These are phyloP conservation scores for Cyclotella cryptica DNA, from an alignment of 108 stramenopile genomes.

Conservation along the genomic window DNA sequence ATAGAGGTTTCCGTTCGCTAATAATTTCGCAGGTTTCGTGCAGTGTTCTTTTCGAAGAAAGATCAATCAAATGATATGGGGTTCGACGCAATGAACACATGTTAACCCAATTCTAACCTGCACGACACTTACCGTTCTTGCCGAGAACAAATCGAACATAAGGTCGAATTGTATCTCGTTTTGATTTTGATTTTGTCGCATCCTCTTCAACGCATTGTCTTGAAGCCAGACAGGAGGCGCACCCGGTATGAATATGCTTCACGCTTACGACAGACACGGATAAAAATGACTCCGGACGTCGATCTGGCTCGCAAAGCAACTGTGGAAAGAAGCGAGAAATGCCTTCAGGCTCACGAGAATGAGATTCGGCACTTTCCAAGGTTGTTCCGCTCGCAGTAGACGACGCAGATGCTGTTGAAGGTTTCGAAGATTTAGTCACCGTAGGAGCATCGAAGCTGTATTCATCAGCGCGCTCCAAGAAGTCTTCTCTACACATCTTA, in stretches of 20 bases:
- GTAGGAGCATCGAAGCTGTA: not conserved
- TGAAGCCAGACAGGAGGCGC: slow-evolving; percentile 20
- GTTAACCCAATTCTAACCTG: no score
- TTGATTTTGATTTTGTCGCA: slow-evolving; percentile 9
- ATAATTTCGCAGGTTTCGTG: slow-evolving; percentile 31
- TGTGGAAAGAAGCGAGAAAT: slow-evolving; percentile 12
- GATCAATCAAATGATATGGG: not conserved
- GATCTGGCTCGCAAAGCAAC: slow-evolving; percentile 25
- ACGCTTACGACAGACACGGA: slow-evolving; percentile 46
- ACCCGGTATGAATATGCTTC: slow-evolving; percentile 32
- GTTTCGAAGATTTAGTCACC: slow-evolving; percentile 2
- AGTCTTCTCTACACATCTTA: slow-evolving; percentile 52
- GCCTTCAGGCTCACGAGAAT: not conserved
- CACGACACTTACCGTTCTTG: slow-evolving; percentile 19
- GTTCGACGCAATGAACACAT: no score
- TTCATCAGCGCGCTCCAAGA: slow-evolving; percentile 33
- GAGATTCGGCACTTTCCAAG: not conserved
- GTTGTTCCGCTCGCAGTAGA: slow-evolving; percentile 4
- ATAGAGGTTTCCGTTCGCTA: slow-evolving; percentile 33
- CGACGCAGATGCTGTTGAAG: not conserved
- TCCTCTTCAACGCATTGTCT: not conserved
- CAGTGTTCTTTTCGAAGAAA: slow-evolving; percentile 13
- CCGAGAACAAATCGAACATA: slow-evolving; percentile 52
- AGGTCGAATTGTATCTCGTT: slow-evolving; percentile 27
- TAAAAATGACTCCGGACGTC: slow-evolving; percentile 28